Conservation (phyloP, 257 asterid genomes). For the Solanum sparsipilum region DNA sequence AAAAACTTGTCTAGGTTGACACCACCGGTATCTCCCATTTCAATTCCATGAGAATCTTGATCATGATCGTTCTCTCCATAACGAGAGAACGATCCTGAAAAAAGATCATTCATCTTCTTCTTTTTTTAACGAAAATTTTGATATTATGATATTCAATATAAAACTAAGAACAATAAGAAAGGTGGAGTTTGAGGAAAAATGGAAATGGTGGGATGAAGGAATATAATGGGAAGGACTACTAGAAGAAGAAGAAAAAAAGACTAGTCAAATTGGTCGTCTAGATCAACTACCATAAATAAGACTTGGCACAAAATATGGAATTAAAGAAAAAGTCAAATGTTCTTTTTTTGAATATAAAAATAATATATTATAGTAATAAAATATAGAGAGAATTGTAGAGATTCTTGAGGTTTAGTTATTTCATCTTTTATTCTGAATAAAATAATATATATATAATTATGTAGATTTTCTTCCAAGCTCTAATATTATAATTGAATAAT, state of each 20-base stretch:
- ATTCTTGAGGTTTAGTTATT: no score
- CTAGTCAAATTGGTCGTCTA: background rate
- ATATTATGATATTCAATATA: background rate
- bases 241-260: background rate
- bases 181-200: background rate
- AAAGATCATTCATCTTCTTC: slow-evolving; percentile 5
- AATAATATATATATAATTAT: no score
- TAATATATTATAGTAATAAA: background rate
- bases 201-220: background rate
- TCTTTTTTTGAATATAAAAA: background rate
- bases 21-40: slow-evolving; percentile 26
- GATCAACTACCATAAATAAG: background rate
- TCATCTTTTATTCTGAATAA: no score
- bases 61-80: background rate
- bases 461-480: no score
- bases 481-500: no score
- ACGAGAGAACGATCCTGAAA: slow-evolving; percentile 9
- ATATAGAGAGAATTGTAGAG: background rate
- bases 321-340: background rate
- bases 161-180: background rate
- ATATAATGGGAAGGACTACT: background rate
- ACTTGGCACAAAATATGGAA: background rate
- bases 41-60: slow-evolving; percentile 1
- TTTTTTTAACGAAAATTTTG: background rate
- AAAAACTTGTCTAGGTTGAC: slow-evolving; percentile 61